Percentiles rank a stretch among this genome's conserved stretches.
Evolutionary conservation across 371 early-diverging fungal species (phyloP).

Genomic region (Ordospora pajunii): DNA sequence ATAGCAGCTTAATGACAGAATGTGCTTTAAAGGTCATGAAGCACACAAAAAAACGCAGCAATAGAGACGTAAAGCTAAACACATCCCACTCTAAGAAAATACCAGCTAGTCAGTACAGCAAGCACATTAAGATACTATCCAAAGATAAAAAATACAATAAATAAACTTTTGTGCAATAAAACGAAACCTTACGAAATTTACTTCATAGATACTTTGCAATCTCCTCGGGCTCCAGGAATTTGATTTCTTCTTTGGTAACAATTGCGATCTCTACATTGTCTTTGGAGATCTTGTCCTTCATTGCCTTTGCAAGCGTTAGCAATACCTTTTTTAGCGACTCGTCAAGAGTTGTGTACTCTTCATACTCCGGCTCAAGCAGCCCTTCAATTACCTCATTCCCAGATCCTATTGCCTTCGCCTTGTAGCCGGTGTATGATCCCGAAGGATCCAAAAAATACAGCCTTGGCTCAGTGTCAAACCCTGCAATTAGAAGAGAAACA

Average conservation of each 20-base stretch:
- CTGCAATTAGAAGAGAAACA: conserved; percentile 88
- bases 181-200: conserved; percentile 1
- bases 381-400: conserved; percentile 95
- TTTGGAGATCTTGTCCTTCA: conserved; percentile 93
- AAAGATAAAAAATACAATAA: background rate
- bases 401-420: conserved; percentile 90
- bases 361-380: conserved; percentile 75
- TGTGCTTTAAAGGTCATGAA: background rate
- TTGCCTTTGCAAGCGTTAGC: conserved; percentile 91
- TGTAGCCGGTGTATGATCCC: conserved; percentile 78
- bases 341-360: conserved; percentile 68
- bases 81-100: background rate
- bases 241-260: conserved; percentile 61
- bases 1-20: background rate
- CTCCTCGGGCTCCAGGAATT: conserved; percentile 45
- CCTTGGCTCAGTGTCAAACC: conserved; percentile 88
- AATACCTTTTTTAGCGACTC: conserved; percentile 78
- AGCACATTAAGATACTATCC: background rate
- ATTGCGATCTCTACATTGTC: conserved; percentile 85
- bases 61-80: background rate
- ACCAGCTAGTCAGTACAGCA: background rate
- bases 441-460: conserved; percentile 90
- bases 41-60: background rate
- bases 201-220: conserved; percentile 34
- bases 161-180: background rate